Base-by-base conservation (phyloP, 371 early-diverging fungal species). In the Parasitella parasitica region DNA sequence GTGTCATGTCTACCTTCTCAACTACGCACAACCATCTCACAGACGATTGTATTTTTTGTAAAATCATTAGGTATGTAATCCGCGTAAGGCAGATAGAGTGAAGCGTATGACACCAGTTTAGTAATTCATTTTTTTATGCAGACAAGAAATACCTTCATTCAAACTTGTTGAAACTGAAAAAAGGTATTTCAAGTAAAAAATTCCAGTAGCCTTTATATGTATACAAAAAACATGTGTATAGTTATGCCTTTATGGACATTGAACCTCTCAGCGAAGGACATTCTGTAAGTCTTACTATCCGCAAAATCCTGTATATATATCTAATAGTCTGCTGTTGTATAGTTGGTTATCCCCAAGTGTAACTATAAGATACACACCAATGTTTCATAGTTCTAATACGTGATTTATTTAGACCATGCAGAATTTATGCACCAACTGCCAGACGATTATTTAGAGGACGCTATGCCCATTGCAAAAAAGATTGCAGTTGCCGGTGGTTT, bases 291-390 rank as follows among this genome's bases (percentile, higher is more conserved):
- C 57, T 66, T 16, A 82, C 81, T 63, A 59, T 66, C 15, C 61
- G 0, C 11, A 22, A 35, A 0, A 11, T 27, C 5, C 16, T 34
- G 8, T 34, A 46, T 18, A 36, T 11, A 41, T 41, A 7, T 41
- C 9, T 4, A 41, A n/a, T 32, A 15, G 28, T 6, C 11, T 18
- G 5, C 24, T 20, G 28, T 27, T 32, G 8, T 51, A 30, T 53
- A 92, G 92, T 81, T 94, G 28, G 86, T 94, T 12, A 89, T 94
- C 62, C 93, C 94, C 35, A 94, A 94, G 69, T 80, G 94, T 91
- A 18, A 12, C 4, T 11, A 6, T 46, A 24, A 12, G 24, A 20
- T 20, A 8, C 7, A 39, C 39, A 16, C 6, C n/a, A 1, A 4
- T 16, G 16, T 22, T 46, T 20, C 12, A 22, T 24, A 11, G 3